Evolutionary conservation across 1,284 basidiomycete species (phyloP), one percentile per base, ranked within the genome.

Genomic region (Cystobasidium slooffiae): DNA sequence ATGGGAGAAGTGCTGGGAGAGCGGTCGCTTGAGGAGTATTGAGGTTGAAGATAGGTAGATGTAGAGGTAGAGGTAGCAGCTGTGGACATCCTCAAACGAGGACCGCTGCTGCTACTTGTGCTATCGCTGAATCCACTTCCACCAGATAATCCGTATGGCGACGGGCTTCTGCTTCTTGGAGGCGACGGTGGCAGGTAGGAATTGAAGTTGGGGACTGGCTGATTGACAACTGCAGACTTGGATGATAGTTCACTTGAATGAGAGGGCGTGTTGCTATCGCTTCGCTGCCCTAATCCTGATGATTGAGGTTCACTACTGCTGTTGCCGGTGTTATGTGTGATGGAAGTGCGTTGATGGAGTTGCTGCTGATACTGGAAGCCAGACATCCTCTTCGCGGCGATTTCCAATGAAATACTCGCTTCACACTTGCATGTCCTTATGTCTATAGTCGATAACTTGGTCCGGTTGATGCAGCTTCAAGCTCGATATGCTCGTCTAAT

Each of bases 121-220:
- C 64, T 39, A n/a, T 43, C 51, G n/a, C 16, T 10, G 39, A 24
- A 16, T 14, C 20, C 10, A 20, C 51, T 49, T 43, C 43, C 43
- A 31, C 39, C 16, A 44, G 16, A 49, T 24, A 53, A 47, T 10
- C 56, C 56, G 58, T 69, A 69, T 14, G 68, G 68, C 10, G 68
- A 69, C 20, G 68, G 55, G 39, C 55, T 59, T 55, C 68, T 55
- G 43, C 55, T 59, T 51, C 68, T 61, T 4, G 68, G 68, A 9
- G 68, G 68, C 7, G 55, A 59, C 8, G 68, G 68, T 41, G 68
- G 68, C 18, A 58, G 58, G 24, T 69, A 69, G 22, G 55, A 39
- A 37, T 62, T 69, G 64, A 66, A 66, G 39, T 52, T 9, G 18
- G 64, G 64, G 14, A 66, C 31, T 41, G 64, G 64, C 51, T 66